phyloP scores from a whole-genome alignment of 192 early-diverging fungal species.

The Irineochytrium annulatum region DNA sequence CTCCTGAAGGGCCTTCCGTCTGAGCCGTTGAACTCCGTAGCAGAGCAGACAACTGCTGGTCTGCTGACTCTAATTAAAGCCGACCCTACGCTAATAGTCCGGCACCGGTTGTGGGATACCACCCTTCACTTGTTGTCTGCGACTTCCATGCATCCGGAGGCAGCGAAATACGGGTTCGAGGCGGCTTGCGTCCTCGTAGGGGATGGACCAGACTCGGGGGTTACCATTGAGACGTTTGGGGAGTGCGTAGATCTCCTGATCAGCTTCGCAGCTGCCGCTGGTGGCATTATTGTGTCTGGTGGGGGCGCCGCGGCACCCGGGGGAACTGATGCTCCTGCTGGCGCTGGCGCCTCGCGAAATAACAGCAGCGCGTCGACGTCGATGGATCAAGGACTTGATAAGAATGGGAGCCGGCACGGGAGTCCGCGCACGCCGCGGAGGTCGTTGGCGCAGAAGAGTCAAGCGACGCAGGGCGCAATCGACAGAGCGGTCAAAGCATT shows the following conservation, averaged over 20 bases:
- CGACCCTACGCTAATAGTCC: slow-evolving; percentile 35
- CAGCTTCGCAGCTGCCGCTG: slow-evolving; percentile 55
- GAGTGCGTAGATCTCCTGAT: slow-evolving; percentile 70
- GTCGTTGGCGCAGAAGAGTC: neutral
- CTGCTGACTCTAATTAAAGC: slow-evolving; percentile 61
- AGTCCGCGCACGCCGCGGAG: neutral
- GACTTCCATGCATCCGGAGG: slow-evolving; percentile 56
- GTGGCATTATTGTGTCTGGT: slow-evolving; percentile 4
- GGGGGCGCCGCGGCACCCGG: neutral
- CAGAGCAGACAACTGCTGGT: slow-evolving; percentile 75
- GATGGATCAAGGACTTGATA: neutral
- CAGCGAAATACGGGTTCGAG: slow-evolving; percentile 63
- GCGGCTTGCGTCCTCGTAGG: slow-evolving; percentile 53
- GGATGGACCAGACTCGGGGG: slow-evolving; percentile 38
- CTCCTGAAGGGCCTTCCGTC: slow-evolving; percentile 52
- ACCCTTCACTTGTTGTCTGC: slow-evolving; percentile 52
- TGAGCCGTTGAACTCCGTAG: slow-evolving; percentile 59
- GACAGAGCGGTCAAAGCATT: slow-evolving; percentile 64
- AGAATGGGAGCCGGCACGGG: slow-evolving; percentile 6
- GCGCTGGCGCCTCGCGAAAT: neutral
- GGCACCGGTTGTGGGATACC: slow-evolving; percentile 41
- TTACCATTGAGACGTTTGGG: slow-evolving; percentile 61
- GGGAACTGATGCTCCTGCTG: too few species aligned
- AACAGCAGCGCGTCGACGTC: neutral
- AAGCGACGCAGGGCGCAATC: slow-evolving; percentile 33